A percentile compares a stretch with the other conserved stretches of the same genome.
Evolutionary conservation across 768 basidiomycete species (phyloP).

Genomic region (Nevesoporus exiguus): DNA sequence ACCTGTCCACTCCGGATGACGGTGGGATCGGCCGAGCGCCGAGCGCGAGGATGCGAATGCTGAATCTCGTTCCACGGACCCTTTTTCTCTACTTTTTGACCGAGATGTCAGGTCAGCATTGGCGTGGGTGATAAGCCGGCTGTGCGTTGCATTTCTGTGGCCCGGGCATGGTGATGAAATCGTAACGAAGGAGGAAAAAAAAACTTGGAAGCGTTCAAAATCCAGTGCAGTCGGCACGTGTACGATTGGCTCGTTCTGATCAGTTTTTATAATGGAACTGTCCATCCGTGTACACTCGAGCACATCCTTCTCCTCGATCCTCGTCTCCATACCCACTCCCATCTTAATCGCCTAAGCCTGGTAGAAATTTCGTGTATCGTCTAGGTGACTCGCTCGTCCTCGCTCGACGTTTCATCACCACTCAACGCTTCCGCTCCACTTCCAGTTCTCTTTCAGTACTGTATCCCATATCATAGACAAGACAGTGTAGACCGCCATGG

Average conservation of each 20-base stretch:
- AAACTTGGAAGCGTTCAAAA: not conserved
- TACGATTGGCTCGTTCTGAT: conserved; percentile 25
- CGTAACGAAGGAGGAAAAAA: not conserved
- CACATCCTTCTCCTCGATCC: conserved; percentile 3
- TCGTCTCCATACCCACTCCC: not conserved
- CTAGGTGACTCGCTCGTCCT: not conserved
- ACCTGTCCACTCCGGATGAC: not conserved
- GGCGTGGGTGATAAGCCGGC: conserved; percentile 1
- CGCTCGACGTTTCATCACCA: not conserved
- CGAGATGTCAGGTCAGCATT: not conserved
- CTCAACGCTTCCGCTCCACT: not conserved
- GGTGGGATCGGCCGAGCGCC: not conserved
- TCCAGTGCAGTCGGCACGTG: conserved; percentile 26
- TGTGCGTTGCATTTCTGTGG: not conserved
- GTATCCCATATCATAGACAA: conserved; percentile 7
- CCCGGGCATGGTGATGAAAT: not conserved
- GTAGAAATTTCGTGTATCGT: not conserved
- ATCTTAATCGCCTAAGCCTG: not conserved
- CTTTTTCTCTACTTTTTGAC: not conserved
- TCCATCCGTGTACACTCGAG: conserved; percentile 6
- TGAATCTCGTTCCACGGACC: not conserved
- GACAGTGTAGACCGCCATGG: conserved; percentile 29
- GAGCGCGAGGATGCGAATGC: not conserved
- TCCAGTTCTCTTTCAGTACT: not conserved
- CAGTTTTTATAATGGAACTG: conserved; percentile 32